phyloP scores from a whole-genome alignment of 768 basidiomycete species.

The Leucosporidium creatinivorum region DNA sequence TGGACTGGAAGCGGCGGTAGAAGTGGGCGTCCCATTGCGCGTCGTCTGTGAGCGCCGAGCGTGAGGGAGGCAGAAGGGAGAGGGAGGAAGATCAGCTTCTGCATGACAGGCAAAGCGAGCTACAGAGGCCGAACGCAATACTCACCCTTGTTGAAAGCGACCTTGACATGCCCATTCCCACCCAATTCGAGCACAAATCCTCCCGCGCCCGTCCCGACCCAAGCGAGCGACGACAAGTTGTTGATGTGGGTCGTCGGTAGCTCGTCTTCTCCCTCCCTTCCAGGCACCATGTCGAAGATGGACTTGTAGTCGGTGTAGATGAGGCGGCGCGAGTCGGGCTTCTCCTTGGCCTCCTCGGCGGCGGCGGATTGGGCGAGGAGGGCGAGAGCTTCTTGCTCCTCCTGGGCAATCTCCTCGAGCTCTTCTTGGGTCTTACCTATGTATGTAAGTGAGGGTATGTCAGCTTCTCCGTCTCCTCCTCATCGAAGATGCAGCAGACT shows the following conservation, averaged over 20 bases:
- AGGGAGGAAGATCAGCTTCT: too few relatives aligned
- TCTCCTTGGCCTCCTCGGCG: not conserved
- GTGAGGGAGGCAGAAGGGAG: too few relatives aligned
- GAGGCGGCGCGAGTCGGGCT: not conserved
- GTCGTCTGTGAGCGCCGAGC: too few relatives aligned
- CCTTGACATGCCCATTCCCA: constrained; percentile 60
- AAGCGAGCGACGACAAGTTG: constrained; percentile 44
- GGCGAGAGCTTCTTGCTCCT: constrained; percentile 3
- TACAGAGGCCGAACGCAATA: too few relatives aligned
- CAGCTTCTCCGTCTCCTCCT: constrained; percentile 46
- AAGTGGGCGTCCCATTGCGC: too few relatives aligned
- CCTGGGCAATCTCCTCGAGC: constrained; percentile 40
- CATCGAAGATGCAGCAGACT: constrained; percentile 6
- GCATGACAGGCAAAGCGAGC: too few relatives aligned
- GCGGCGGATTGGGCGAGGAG: not conserved
- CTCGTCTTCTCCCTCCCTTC: not conserved
- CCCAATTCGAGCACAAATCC: constrained; percentile 68
- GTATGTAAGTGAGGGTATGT: constrained; percentile 43
- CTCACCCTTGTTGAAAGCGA: constrained; percentile 36
- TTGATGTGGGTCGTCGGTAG: constrained; percentile 41
- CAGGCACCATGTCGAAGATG: constrained; percentile 14
- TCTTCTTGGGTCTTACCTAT: not conserved
- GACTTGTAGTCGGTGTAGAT: constrained; percentile 67
- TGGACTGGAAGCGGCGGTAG: too few relatives aligned
- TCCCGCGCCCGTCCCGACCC: constrained; percentile 71